phyloP scores from a whole-genome alignment of 306 rosid genomes.

The Quercus suber region DNA sequence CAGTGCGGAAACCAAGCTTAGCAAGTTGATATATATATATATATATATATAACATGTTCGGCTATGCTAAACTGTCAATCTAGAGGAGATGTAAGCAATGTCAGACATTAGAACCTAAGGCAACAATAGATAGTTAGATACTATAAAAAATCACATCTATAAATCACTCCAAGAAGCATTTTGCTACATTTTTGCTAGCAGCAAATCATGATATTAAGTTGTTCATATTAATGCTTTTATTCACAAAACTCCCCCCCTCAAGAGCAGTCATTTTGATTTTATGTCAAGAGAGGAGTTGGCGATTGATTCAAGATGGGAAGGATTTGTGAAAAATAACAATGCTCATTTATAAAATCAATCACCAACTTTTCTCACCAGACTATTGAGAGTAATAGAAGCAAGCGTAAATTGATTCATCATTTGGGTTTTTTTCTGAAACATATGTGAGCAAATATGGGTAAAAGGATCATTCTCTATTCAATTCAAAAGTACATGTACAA shows the following conservation, averaged over 20 bases:
- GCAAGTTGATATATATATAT: too few relatives aligned
- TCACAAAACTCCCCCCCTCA: too few relatives aligned
- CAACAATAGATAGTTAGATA: neutral
- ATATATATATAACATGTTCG: neutral
- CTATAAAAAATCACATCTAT: too few relatives aligned
- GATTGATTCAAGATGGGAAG: too few relatives aligned
- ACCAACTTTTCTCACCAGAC: neutral
- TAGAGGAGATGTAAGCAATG: neutral
- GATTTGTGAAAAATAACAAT: too few relatives aligned
- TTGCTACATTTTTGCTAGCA: too few relatives aligned
- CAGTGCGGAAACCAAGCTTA: neutral
- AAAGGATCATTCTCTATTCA: neutral
- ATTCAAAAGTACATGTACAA: neutral
- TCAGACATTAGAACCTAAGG: neutral
- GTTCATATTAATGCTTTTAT: too few relatives aligned
- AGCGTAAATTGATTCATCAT: neutral
- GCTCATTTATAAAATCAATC: too few relatives aligned
- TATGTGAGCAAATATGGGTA: neutral
- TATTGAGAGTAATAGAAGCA: neutral
- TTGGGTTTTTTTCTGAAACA: neutral
- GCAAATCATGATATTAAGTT: too few relatives aligned
- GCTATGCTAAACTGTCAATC: neutral
- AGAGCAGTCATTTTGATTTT: too few relatives aligned
- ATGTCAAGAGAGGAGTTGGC: too few relatives aligned
- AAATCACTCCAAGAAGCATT: too few relatives aligned